Percentiles rank a stretch among this genome's conserved stretches.
These are phyloP conservation scores for Dactylonectria estremocensis DNA, from an alignment of 2,329 filamentous ascomycete genomes.

Conservation along the genomic window DNA sequence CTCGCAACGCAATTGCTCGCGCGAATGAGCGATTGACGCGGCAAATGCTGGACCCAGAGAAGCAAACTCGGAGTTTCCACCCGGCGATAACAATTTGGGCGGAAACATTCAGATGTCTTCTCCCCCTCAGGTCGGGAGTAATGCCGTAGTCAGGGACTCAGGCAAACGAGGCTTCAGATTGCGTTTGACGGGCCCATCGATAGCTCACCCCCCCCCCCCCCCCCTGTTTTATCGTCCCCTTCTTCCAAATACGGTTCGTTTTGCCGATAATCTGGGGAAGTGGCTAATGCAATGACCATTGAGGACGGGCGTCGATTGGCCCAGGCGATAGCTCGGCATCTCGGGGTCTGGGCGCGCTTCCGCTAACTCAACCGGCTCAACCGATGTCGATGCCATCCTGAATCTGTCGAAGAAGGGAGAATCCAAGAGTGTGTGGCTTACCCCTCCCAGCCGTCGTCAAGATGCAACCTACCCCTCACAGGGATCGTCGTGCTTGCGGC, in stretches of 20 bases:
- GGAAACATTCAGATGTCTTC: neutral
- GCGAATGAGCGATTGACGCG: neutral
- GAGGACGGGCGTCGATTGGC: slow-evolving; percentile 4
- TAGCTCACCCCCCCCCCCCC: neutral
- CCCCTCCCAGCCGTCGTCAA: slow-evolving; percentile 11
- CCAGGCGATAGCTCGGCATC: slow-evolving; percentile 48
- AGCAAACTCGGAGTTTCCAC: neutral
- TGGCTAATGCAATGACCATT: neutral
- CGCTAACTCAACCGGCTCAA: slow-evolving; percentile 11
- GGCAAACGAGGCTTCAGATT: too few species aligned
- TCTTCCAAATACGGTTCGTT: slow-evolving; percentile 20
- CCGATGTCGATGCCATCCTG: slow-evolving; percentile 4
- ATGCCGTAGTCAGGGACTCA: neutral
- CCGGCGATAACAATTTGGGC: neutral
- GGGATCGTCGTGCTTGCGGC: slow-evolving; percentile 3
- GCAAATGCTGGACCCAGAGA: neutral
- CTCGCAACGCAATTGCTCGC: neutral
- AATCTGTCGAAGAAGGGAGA: slow-evolving; percentile 14
- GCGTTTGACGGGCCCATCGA: too few species aligned
- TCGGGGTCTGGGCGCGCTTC: slow-evolving; percentile 35
- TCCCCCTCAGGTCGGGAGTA: neutral
- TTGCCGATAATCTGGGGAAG: slow-evolving; percentile 32
- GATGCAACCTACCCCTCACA: slow-evolving; percentile 32
- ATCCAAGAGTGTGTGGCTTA: slow-evolving; percentile 5
- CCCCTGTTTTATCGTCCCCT: neutral